These are phyloP conservation scores for Pyrrhoderma noxium DNA, from an alignment of 1,284 basidiomycete species.

Conservation along the genomic window DNA sequence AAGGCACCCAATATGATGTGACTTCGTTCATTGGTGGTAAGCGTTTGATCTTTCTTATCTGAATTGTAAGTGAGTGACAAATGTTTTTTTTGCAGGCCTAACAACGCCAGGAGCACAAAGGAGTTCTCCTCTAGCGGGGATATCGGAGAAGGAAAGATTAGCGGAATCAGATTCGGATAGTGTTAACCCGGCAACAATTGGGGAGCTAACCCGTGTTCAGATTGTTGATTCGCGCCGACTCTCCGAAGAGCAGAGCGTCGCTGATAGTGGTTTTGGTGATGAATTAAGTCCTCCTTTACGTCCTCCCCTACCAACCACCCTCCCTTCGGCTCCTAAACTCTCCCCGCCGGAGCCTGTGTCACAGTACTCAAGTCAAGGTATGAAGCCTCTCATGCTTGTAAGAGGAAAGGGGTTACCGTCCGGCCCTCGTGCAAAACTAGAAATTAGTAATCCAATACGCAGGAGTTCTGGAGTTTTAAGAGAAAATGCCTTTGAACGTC, in stretches of 20 bases:
- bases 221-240: slow-evolving; percentile 12
- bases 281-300: not conserved
- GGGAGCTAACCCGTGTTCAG: slow-evolving; percentile 12
- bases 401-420: slow-evolving; percentile 13
- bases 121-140: slow-evolving; percentile 10
- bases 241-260: not conserved
- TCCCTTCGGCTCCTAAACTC: not conserved
- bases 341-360: not conserved
- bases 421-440: slow-evolving; percentile 21
- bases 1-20: slow-evolving; percentile 57
- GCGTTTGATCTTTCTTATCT: slow-evolving; percentile 20
- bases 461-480: slow-evolving; percentile 24
- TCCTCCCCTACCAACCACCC: not conserved
- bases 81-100: slow-evolving; percentile 23
- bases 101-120: slow-evolving; percentile 18
- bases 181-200: slow-evolving; percentile 14
- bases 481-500: slow-evolving; percentile 35
- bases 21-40: slow-evolving; percentile 69
- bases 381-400: slow-evolving; percentile 3
- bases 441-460: slow-evolving; percentile 30
- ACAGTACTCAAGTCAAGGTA: not conserved
- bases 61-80: no score
- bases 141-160: slow-evolving; percentile 12
- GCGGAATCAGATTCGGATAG: slow-evolving; percentile 10
- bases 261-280: slow-evolving; percentile 8